Percentiles rank a stretch among this genome's conserved stretches.
These are phyloP conservation scores for Pyrenula massariospora DNA, from an alignment of 495 filamentous ascomycete species.

Conservation along the genomic window DNA sequence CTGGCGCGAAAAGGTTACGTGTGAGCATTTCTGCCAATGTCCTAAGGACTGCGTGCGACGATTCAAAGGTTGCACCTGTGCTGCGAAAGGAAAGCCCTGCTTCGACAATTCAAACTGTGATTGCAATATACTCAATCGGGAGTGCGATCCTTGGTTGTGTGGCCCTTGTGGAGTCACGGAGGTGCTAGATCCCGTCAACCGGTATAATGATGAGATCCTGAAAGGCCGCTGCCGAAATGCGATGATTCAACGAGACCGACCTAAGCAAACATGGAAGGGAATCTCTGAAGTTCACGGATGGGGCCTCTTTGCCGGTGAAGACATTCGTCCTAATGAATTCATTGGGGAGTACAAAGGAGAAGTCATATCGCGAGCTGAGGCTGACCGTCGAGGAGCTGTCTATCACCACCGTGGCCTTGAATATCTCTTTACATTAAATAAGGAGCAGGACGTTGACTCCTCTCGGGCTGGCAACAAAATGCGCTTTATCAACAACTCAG, in stretches of 20 bases:
- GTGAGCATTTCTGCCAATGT: background rate
- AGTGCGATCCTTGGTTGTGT: slow-evolving; percentile 1
- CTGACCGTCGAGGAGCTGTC: slow-evolving; percentile 33
- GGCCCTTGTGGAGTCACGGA: background rate
- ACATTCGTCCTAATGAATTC: slow-evolving; percentile 59
- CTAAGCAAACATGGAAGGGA: background rate
- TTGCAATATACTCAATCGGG: background rate
- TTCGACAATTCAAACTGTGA: background rate
- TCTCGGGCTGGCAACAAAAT: background rate
- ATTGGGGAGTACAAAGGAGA: slow-evolving; percentile 97
- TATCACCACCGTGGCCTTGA: background rate
- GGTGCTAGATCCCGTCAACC: slow-evolving; percentile 1
- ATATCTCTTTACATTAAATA: background rate
- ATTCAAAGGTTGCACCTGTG: background rate
- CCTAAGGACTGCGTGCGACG: background rate
- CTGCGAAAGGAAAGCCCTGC: background rate
- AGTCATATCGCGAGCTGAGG: slow-evolving; percentile 88
- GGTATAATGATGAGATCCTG: background rate
- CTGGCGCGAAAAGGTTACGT: background rate
- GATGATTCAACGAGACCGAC: background rate
- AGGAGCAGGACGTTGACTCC: background rate
- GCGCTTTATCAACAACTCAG: background rate
- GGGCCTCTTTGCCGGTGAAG: background rate
- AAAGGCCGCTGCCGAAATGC: background rate
- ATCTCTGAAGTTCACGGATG: background rate